phyloP scores from a whole-genome alignment of 345 rosid genomes.

The Corchorus capsularis region DNA sequence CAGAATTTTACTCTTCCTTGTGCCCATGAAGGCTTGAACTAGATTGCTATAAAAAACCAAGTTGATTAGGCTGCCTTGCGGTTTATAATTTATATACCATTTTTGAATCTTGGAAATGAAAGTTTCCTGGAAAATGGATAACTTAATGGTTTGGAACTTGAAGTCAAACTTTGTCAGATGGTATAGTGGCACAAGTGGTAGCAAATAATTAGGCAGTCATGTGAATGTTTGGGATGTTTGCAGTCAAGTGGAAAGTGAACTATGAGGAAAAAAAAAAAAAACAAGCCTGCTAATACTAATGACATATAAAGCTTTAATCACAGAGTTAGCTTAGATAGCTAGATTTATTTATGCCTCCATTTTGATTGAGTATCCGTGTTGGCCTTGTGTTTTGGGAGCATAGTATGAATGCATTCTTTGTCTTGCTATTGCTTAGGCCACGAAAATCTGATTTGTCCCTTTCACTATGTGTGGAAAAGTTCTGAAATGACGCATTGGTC shows the following conservation, averaged over 20 bases:
- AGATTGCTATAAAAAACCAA: not conserved
- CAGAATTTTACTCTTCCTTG: not conserved
- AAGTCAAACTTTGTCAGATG: not conserved
- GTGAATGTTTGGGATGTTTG: not conserved
- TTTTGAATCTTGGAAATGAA: not conserved
- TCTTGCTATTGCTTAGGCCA: not conserved
- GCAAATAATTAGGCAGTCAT: not conserved
- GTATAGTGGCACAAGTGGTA: not conserved
- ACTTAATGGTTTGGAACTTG: not conserved
- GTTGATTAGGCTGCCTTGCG: not conserved
- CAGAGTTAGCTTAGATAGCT: not conserved
- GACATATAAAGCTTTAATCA: not conserved
- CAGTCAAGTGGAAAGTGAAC: too few species aligned
- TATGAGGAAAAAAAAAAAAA: too few species aligned
- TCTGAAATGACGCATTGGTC: not conserved
- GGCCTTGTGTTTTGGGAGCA: not conserved
- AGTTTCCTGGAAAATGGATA: slow-evolving; percentile 5
- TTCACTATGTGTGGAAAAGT: not conserved
- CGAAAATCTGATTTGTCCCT: not conserved
- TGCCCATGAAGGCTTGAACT: not conserved
- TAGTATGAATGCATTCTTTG: not conserved
- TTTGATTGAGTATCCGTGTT: not conserved
- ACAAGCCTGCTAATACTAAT: not conserved
- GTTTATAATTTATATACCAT: too few species aligned
- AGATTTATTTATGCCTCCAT: not conserved